phyloP scores from a whole-genome alignment of 768 basidiomycete genomes.

The Boletus insuetus region DNA sequence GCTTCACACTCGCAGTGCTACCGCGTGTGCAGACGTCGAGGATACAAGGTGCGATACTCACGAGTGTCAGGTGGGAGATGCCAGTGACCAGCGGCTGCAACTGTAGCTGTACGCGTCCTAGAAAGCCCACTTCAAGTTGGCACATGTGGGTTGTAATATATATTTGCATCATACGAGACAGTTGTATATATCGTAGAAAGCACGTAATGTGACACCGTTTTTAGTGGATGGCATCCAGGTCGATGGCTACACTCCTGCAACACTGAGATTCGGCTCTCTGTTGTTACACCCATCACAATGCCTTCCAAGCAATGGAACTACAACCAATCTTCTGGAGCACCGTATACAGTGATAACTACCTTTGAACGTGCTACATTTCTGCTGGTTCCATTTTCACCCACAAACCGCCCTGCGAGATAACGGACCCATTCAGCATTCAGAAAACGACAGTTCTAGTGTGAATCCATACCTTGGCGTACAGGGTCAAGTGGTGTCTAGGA shows the following conservation, averaged over 20 bases:
- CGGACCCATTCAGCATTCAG: background rate
- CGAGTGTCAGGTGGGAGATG: background rate
- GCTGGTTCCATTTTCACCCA: slow-evolving; percentile 43
- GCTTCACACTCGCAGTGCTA: background rate
- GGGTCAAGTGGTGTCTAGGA: slow-evolving; percentile 30
- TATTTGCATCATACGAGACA: too few species aligned
- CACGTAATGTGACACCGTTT: background rate
- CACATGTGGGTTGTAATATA: too few species aligned
- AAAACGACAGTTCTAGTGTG: too few species aligned
- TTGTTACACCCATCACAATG: too few species aligned
- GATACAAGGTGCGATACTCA: background rate
- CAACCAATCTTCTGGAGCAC: background rate
- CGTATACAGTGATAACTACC: background rate
- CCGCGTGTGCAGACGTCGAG: background rate
- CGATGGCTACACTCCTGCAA: too few species aligned
- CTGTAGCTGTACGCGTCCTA: background rate
- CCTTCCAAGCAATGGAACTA: too few species aligned
- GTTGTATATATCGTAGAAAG: too few species aligned
- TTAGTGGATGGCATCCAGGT: too few species aligned
- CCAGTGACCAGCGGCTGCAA: too few species aligned
- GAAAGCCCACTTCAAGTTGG: too few species aligned
- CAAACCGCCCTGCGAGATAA: slow-evolving; percentile 38
- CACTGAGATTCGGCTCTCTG: too few species aligned
- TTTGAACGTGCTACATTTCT: slow-evolving; percentile 9
- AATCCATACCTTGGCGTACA: slow-evolving; percentile 37